Conservation (phyloP, 31 red algal species). For the Endocladia muricata region DNA sequence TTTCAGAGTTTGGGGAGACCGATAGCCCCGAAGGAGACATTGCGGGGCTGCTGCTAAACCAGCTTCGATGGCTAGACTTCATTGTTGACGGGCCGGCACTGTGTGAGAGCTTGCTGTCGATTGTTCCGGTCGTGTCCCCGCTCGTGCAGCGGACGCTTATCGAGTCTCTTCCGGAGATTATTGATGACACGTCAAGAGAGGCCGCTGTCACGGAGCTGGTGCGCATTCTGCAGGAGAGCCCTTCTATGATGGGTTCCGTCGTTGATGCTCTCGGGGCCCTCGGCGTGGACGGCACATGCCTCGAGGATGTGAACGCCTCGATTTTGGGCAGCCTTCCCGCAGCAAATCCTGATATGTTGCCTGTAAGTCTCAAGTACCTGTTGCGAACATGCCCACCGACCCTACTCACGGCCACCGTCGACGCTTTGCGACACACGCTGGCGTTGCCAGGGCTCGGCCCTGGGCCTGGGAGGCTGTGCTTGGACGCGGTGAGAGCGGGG, state of each 20-base stretch:
- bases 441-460: conserved; percentile 57
- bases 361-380: conserved; percentile 54
- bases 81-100: conserved; percentile 55
- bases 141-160: conserved; percentile 45
- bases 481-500: conserved; percentile 40
- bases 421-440: conserved; percentile 36
- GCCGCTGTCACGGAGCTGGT: conserved; percentile 47
- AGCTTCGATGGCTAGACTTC: conserved; percentile 55
- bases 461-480: conserved; percentile 38
- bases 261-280: conserved; percentile 60
- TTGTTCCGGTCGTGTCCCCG: conserved; percentile 41
- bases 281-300: conserved; percentile 42
- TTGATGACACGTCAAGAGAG: conserved; percentile 52
- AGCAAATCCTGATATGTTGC: conserved; percentile 48
- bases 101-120: conserved; percentile 46
- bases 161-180: conserved; percentile 62
- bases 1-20: conserved; percentile 52
- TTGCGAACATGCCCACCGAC: conserved; percentile 41
- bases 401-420: conserved; percentile 48
- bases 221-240: conserved; percentile 27
- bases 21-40: conserved; percentile 27
- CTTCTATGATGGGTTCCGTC: conserved; percentile 58
- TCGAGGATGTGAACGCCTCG: conserved; percentile 60
- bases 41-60: conserved; percentile 38
- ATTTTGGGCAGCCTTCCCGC: conserved; percentile 43